A percentile compares a stretch with the other conserved stretches of the same genome.
These are phyloP conservation scores for Colletotrichum spinosum DNA, from an alignment of 2,329 filamentous ascomycete genomes.

Conservation along the genomic window DNA sequence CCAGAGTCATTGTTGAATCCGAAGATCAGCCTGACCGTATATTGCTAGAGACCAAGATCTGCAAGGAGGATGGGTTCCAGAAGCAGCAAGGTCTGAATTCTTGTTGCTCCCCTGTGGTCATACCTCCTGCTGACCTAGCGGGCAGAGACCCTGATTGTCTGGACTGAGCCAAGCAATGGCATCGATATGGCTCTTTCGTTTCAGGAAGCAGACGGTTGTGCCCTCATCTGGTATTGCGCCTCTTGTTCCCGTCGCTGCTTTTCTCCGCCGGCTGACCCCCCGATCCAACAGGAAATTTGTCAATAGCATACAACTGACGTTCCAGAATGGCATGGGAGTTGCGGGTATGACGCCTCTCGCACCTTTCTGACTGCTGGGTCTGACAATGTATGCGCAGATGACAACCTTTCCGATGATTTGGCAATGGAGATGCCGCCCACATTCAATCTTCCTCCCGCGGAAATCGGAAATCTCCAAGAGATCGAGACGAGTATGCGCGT, in stretches of 20 bases:
- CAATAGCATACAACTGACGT: constrained; percentile 82
- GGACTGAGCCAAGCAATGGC: constrained; percentile 87
- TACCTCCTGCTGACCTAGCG: constrained; percentile 42
- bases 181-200: constrained; percentile 99
- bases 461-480: constrained; percentile 84
- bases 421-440: constrained; percentile 78
- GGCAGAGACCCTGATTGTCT: constrained; percentile 94
- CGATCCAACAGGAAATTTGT: constrained; percentile 82
- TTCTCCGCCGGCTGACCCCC: constrained; percentile 5
- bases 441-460: constrained; percentile 81
- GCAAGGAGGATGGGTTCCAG: constrained; percentile 95
- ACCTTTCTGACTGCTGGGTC: constrained; percentile 25
- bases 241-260: constrained; percentile 29
- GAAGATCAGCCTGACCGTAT: constrained; percentile 89
- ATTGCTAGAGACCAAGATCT: constrained; percentile 89
- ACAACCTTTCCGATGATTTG: constrained; percentile 87
- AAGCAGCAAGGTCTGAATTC: constrained; percentile 87
- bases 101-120: constrained; percentile 43
- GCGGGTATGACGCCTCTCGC: constrained; percentile 63
- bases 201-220: constrained; percentile 95
- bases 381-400: constrained; percentile 66
- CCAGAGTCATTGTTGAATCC: constrained; percentile 89
- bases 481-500: constrained; percentile 87
- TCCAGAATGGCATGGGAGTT: constrained; percentile 68
- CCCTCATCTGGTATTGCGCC: constrained; percentile 81